Evolutionary conservation across 305 asterid species (phyloP).

Genomic region (Stenogyne calaminthoides): DNA sequence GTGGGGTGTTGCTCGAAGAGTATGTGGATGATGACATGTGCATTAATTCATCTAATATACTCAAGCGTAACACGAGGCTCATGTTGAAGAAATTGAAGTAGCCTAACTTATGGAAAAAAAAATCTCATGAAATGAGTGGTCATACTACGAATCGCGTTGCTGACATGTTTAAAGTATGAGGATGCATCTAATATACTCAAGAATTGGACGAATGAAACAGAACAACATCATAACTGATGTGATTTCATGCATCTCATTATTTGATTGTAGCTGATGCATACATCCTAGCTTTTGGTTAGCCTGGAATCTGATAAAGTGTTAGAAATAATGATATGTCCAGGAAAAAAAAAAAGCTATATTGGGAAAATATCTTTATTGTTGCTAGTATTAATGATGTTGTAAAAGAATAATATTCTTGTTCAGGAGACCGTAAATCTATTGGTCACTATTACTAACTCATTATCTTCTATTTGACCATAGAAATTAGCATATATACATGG

Average conservation of each 20-base stretch:
- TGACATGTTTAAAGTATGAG: constrained; percentile 12
- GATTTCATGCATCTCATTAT: constrained; percentile 13
- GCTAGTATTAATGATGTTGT: background rate
- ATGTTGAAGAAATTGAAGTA: constrained; percentile 87
- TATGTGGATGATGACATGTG: constrained; percentile 1
- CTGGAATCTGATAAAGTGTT: background rate
- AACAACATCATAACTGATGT: constrained; percentile 13
- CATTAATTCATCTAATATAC: background rate
- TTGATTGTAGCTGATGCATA: background rate
- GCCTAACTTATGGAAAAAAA: constrained; percentile 30
- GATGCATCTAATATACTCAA: background rate
- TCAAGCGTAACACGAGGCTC: constrained; percentile 48
- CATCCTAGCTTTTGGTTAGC: constrained; percentile 7
- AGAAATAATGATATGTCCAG: background rate
- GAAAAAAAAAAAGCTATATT: background rate
- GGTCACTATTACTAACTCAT: constrained; percentile 6
- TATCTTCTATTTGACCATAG: constrained; percentile 17
- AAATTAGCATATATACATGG: constrained; percentile 1
- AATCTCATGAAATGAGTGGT: constrained; percentile 6
- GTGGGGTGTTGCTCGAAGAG: background rate
- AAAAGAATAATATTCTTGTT: constrained; percentile 10
- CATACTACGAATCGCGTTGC: background rate
- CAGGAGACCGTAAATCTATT: background rate
- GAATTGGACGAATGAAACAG: background rate
- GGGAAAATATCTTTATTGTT: constrained; percentile 12